These are phyloP conservation scores for Aspergillus transmontanensis DNA, from an alignment of 2,329 filamentous ascomycete genomes.

Conservation along the genomic window DNA sequence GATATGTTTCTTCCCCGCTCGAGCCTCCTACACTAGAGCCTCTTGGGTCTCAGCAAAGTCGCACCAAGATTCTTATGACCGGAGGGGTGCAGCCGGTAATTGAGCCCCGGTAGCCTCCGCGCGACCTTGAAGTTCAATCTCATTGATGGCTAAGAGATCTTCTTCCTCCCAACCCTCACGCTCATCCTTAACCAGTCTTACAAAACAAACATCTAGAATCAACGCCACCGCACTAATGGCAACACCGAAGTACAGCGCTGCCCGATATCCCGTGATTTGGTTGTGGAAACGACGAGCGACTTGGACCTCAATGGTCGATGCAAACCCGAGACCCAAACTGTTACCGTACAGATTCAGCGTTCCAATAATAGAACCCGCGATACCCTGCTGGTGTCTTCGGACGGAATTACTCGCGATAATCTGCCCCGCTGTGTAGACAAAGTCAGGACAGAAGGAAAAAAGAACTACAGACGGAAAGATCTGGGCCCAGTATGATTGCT, in stretches of 20 bases:
- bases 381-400: slow-evolving; percentile 51
- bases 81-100: not conserved
- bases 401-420: slow-evolving; percentile 59
- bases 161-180: slow-evolving; percentile 36
- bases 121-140: not conserved
- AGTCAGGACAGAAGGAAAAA: slow-evolving; percentile 49
- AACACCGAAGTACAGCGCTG: slow-evolving; percentile 35
- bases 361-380: slow-evolving; percentile 55
- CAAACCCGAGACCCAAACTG: slow-evolving; percentile 48
- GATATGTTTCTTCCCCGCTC: not conserved
- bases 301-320: slow-evolving; percentile 42
- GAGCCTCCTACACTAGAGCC: not conserved
- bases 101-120: slow-evolving; percentile 7
- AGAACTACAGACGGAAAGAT: slow-evolving; percentile 45
- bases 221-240: slow-evolving; percentile 32
- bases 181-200: slow-evolving; percentile 36
- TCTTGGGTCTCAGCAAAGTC: not conserved
- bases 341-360: slow-evolving; percentile 48
- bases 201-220: slow-evolving; percentile 32
- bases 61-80: not conserved
- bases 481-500: slow-evolving; percentile 50
- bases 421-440: slow-evolving; percentile 55
- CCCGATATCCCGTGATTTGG: slow-evolving; percentile 32
- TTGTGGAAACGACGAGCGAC: slow-evolving; percentile 20
- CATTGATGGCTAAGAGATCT: not conserved